phyloP scores from a whole-genome alignment of 2,329 filamentous ascomycete genomes.

The Penicillium psychrosexuale region DNA sequence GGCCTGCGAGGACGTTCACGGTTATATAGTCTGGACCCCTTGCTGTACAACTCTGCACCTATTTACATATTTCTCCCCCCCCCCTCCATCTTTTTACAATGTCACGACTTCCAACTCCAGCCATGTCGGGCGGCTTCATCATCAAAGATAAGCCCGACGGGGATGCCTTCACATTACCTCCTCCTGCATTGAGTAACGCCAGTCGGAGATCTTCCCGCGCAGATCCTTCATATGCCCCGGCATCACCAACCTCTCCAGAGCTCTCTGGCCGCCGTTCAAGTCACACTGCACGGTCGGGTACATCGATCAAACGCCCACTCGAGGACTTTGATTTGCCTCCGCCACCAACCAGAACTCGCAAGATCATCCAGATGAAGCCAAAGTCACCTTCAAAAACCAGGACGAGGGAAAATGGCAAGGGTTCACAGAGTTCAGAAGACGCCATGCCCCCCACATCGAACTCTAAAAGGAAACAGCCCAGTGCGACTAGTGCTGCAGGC shows the following conservation, averaged over 20 bases:
- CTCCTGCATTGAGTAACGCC: conserved; percentile 33
- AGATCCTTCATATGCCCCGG: conserved; percentile 31
- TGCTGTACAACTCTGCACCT: background rate
- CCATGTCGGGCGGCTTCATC: conserved; percentile 40
- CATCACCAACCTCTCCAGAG: conserved; percentile 36
- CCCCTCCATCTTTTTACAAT: conserved; percentile 18
- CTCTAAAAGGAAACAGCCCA: conserved; percentile 73
- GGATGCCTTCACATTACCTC: conserved; percentile 37
- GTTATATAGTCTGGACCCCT: conserved; percentile 15
- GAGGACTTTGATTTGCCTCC: conserved; percentile 75
- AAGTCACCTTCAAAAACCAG: conserved; percentile 39
- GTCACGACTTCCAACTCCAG: conserved; percentile 39
- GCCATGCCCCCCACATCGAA: conserved; percentile 30
- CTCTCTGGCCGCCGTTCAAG: conserved; percentile 20
- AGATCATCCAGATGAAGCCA: conserved; percentile 98
- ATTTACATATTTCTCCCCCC: background rate
- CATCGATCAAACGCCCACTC: conserved; percentile 41
- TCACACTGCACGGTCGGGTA: conserved; percentile 29
- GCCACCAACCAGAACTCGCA: conserved; percentile 84
- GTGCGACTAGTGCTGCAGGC: conserved; percentile 76
- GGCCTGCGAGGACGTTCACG: conserved; percentile 1
- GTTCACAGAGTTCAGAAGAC: conserved; percentile 16
- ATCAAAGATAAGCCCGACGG: conserved; percentile 38
- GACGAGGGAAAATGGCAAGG: conserved; percentile 28
- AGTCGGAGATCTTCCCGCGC: conserved; percentile 31